Evolutionary conservation across 495 filamentous ascomycete species (phyloP), one percentile per base, ranked within the genome.

Genomic region (Immersiella caudata): DNA sequence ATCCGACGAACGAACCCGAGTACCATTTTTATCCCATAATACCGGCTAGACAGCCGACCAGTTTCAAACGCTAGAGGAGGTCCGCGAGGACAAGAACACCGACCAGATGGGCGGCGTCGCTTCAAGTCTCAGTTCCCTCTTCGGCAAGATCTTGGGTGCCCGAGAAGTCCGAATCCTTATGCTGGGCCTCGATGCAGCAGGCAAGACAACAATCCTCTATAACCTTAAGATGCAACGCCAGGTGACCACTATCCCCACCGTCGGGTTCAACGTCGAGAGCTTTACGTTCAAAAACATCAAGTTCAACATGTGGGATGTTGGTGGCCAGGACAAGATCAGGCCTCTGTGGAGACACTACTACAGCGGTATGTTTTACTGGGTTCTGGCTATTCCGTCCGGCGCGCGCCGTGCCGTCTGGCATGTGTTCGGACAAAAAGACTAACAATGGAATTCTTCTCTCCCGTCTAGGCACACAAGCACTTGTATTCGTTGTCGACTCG

Each of bases 141-240:
- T 97, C 89, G 88, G 87, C 81, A 97, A 96, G 89, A 93, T 99
- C 78, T 97, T 98, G 81, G 96, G 95, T 80, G 95, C 94, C 60
- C 96, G 96, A 83, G 96, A 99, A 80, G 97, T 99, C 91, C 90
- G 95, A 70, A 88, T 99, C 78, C 83, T 99, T 72, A 99, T 99
- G 95, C 84, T 99, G 76, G 95, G 95, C 64, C 87, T 99, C 64
- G 95, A 99, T 81, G 95, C 95, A 70, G 95, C 95, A 63, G 95
- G 95, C 80, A 99, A 99, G 86, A 99, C 95, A 25, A 99, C 95
- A 40, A 99, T 99, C 76, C 89, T 99, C n/a, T 99, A 99, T 87
- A 97, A 97, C 85, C 87, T 99, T 76, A 98, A 98, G 86, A 88
- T 98, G 69, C 93, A 96, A 77, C 93, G 97, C 79, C 91, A 96